Evolutionary conservation across 140 eudicot species (phyloP).

Genomic region (Senecio squalidus): DNA sequence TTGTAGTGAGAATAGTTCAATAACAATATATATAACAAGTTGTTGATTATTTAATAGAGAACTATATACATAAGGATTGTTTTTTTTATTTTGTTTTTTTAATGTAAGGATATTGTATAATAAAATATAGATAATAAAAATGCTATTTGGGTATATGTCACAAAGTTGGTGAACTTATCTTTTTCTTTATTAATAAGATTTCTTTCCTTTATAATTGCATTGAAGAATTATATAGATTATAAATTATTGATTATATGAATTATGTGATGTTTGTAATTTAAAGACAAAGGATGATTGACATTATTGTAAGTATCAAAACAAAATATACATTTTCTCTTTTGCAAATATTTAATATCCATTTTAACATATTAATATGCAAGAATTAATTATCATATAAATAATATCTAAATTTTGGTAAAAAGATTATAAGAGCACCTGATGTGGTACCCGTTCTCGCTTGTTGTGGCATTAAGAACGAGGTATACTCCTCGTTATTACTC

Average conservation of each 20-base stretch:
- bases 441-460: no score
- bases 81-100: not conserved
- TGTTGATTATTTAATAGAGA: conserved; percentile 26
- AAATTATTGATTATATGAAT: not conserved
- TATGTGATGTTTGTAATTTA: no score
- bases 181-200: conserved; percentile 2
- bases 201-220: conserved; percentile 1
- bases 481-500: no score
- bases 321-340: no score
- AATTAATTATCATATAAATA: no score
- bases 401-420: no score
- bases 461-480: no score
- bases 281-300: not conserved
- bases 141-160: conserved; percentile 23
- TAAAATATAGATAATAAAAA: not conserved
- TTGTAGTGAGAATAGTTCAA: conserved; percentile 48
- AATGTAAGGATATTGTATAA: conserved; percentile 2
- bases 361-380: no score
- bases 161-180: conserved; percentile 46
- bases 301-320: no score
- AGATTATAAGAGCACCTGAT: no score
- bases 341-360: no score
- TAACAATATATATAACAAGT: conserved; percentile 49
- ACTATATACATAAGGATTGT: no score
- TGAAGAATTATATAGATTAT: not conserved